Percentiles rank a stretch among this genome's conserved stretches.
These are phyloP conservation scores for Hyphopichia fennica DNA, from an alignment of 1,139 yeast genomes.

Conservation along the genomic window DNA sequence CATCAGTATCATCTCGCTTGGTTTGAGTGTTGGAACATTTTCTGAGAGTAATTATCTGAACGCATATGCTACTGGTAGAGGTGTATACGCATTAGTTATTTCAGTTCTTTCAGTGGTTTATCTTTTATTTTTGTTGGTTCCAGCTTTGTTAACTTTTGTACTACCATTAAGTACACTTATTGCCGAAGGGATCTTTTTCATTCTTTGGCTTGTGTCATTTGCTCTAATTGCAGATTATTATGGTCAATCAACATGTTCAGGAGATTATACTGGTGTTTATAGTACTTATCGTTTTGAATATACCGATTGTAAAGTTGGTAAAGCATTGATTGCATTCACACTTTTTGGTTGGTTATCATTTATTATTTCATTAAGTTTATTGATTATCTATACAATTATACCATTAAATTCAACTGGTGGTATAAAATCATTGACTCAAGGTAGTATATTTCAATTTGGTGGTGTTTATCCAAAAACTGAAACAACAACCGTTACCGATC, in stretches of 20 bases:
- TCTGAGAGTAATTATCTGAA: conserved; percentile 4
- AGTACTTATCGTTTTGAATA: background rate
- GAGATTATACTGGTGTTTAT: conserved; percentile 2
- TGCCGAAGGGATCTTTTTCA: conserved; percentile 24
- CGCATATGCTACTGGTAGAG: conserved; percentile 10
- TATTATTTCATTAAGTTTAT: conserved; percentile 19
- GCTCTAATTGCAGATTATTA: conserved; percentile 24
- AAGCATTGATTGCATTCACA: conserved; percentile 31
- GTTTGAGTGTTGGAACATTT: conserved; percentile 15
- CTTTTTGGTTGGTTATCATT: conserved; percentile 30
- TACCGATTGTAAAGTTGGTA: conserved; percentile 21
- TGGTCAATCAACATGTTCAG: conserved; percentile 21
- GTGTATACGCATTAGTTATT: conserved; percentile 20
- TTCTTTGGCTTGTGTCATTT: conserved; percentile 25
- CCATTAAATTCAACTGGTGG: conserved; percentile 16
- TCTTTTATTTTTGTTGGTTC: conserved; percentile 13
- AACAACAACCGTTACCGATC: background rate
- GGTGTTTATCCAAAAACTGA: conserved; percentile 7
- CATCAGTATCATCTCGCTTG: conserved; percentile 14
- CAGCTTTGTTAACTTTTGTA: conserved; percentile 8
- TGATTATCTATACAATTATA: conserved; percentile 19
- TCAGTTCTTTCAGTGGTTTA: conserved; percentile 24
- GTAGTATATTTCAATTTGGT: conserved; percentile 9
- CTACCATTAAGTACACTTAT: conserved; percentile 16
- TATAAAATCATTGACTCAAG: conserved; percentile 3